A percentile compares a stretch with the other conserved stretches of the same genome.
Conservation (phyloP, 192 early-diverging fungal genomes). For the Cladochytrium replicatum region DNA sequence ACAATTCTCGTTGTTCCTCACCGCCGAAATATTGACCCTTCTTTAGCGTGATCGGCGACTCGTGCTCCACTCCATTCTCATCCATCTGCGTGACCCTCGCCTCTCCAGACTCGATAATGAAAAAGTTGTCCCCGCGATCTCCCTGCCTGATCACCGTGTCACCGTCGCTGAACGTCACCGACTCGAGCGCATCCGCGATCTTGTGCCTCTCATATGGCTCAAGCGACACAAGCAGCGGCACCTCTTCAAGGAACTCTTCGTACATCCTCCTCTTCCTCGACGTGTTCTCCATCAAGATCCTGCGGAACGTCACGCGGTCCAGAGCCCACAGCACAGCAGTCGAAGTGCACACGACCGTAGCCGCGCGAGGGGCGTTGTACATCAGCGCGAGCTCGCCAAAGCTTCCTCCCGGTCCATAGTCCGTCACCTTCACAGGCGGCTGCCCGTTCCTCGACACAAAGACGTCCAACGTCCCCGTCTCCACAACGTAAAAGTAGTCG, state of each 20-base stretch:
- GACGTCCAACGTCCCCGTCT: constrained; percentile 84
- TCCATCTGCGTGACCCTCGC: constrained; percentile 72
- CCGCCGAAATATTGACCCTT: constrained; percentile 96
- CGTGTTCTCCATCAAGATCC: constrained; percentile 97
- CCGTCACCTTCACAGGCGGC: constrained; percentile 60
- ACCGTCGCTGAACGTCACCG: constrained; percentile 74
- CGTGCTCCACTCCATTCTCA: constrained; percentile 66
- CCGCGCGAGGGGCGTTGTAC: constrained; percentile 98
- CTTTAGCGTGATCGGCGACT: constrained; percentile 50
- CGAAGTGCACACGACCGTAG: constrained; percentile 81
- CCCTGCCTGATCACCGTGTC: constrained; percentile 85
- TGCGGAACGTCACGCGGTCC: constrained; percentile 93
- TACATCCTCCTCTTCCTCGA: constrained; percentile 91
- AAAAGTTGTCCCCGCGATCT: constrained; percentile 88
- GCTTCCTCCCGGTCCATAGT: constrained; percentile 73
- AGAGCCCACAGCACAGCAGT: constrained; percentile 89
- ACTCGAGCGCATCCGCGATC: constrained; percentile 95
- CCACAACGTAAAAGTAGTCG: constrained; percentile 98
- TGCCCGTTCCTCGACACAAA: constrained; percentile 64
- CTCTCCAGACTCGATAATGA: constrained; percentile 89
- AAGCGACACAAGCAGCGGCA: constrained; percentile 75
- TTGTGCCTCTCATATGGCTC: constrained; percentile 97
- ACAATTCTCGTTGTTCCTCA: constrained; percentile 26
- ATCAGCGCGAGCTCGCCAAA: constrained; percentile 99
- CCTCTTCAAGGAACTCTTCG: constrained; percentile 90